Conservation (phyloP, 768 basidiomycete genomes). For the Tylopilus felleus region DNA sequence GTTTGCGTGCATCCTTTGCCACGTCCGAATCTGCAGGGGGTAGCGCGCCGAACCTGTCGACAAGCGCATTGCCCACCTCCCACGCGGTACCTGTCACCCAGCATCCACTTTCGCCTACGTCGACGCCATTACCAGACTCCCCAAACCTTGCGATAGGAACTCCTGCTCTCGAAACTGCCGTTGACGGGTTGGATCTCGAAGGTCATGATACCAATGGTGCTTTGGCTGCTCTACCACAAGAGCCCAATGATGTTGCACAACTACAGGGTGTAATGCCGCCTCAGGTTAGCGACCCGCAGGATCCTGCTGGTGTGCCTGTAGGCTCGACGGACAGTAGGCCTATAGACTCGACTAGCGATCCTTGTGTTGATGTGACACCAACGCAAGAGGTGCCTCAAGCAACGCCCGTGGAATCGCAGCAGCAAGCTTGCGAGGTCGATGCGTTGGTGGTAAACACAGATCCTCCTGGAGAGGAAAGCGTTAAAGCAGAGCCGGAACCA, state of each 20-base stretch:
- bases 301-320: neutral
- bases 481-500: neutral
- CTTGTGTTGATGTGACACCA: neutral
- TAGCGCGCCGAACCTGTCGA: constrained; percentile 40
- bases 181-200: constrained; percentile 1
- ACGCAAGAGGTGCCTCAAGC: neutral
- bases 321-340: neutral
- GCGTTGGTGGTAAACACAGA: neutral
- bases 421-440: neutral
- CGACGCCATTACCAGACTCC: constrained; percentile 43
- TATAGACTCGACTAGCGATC: neutral
- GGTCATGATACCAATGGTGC: neutral
- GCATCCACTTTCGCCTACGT: constrained; percentile 41
- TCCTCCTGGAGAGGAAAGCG: neutral
- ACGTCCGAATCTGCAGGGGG: constrained; percentile 52
- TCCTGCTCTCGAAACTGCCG: neutral
- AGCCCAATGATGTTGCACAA: neutral
- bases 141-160: constrained; percentile 17
- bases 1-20: constrained; percentile 63
- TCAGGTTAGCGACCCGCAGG: neutral
- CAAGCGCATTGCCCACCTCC: constrained; percentile 42
- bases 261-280: neutral
- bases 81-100: constrained; percentile 22
- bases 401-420: neutral
- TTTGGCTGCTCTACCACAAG: neutral